Evolutionary conservation across 176 grass and related monocot species (phyloP), one percentile per base, ranked within the genome.

Genomic region (Aegilops umbellulata): DNA sequence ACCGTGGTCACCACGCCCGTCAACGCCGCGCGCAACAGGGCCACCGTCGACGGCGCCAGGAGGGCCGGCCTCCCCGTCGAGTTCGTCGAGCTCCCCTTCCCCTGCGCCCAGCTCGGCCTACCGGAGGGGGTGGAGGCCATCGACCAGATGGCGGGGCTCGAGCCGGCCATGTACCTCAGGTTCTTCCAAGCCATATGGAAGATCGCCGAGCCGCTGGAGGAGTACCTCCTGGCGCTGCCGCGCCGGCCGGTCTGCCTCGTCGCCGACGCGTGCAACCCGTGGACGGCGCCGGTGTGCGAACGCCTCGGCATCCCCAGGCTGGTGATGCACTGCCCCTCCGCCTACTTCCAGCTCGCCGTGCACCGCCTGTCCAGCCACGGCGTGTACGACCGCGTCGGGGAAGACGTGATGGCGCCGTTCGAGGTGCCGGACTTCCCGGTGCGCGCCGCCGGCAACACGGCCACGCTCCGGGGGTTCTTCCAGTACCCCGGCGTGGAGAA

Each of bases 1-100:
- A 91, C 51, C n/a, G 55, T 94, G 27, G 76, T 88, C 30, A 94
- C 86, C 44, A 91, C 82, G 13, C 87, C 89, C 24, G 22, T 91
- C 49, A 94, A 94, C 62, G 80, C 89, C 30, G 72, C 31, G 67
- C 83, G 92, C 15, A 84, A 87, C 80, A 44, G 77, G 4, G 62
- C 78, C 61, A 36, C 57, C 19, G 47, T 89, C 30, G 79, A 89
- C 1, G 30, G 63, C 12, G 88, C 86, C 24, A 17, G 34, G 8
- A 11, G 6, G 4, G 63, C 74, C 1, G 80, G 87, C 13, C 86
- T 87, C n/a, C 15, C 71, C 25, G 39, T 94, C 77, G 83, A 76
- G 23, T 69, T 94, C 61, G 76, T 76, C 41, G 89, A 94, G 86
- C 27, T 89, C 35, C 4, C 38, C 8, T 87, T 91, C 24, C 80